Percentiles rank a stretch among this genome's conserved stretches.
Conservation (phyloP, 306 rosid genomes). For the Malus sylvestris region DNA sequence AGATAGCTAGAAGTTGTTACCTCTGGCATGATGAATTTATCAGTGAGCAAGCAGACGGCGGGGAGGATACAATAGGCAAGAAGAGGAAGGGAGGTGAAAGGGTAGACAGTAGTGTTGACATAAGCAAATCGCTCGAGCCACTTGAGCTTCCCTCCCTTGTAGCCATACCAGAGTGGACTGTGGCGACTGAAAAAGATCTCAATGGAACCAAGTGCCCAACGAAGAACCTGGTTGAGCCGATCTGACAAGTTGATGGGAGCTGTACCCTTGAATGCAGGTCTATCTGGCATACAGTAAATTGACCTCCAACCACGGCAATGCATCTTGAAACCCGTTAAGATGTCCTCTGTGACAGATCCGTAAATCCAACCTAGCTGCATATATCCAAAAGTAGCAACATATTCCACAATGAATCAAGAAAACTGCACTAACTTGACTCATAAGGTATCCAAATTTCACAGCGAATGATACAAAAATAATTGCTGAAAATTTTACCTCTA, state of each 20-base stretch:
- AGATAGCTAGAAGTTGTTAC: conserved; percentile 29
- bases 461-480: not conserved
- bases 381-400: conserved; percentile 9
- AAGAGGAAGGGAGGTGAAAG: conserved; percentile 90
- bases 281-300: conserved; percentile 81
- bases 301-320: conserved; percentile 99
- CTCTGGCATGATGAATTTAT: conserved; percentile 97
- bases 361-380: conserved; percentile 94
- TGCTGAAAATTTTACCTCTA: conserved; percentile 51
- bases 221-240: conserved; percentile 93
- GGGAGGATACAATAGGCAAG: conserved; percentile 88
- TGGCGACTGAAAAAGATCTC: conserved; percentile 96
- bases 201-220: conserved; percentile 95
- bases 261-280: conserved; percentile 91
- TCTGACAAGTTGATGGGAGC: conserved; percentile 98
- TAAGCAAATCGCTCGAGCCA: conserved; percentile 96
- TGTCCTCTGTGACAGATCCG: conserved; percentile 94
- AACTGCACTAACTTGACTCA: not conserved
- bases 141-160: conserved; percentile 80
- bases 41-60: conserved; percentile 92
- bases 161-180: conserved; percentile 84
- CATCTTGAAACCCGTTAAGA: conserved; percentile 93
- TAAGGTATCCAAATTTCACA: not conserved
- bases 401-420: not conserved
- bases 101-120: conserved; percentile 88